Evolutionary conservation across 495 filamentous ascomycete genomes (phyloP).

Genomic region (Hypoxylon cercidicola): DNA sequence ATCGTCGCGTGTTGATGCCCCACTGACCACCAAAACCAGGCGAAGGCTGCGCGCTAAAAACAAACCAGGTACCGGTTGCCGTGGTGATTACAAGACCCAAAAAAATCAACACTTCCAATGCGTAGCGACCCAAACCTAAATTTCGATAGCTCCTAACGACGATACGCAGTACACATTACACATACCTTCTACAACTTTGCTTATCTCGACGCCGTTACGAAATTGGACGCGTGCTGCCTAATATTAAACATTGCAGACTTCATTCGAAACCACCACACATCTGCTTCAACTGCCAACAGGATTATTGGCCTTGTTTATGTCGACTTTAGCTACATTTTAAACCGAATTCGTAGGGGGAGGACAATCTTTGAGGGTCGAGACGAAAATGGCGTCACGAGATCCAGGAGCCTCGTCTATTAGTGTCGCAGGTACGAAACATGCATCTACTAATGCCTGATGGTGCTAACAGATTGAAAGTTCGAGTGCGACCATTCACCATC

Average conservation of each 20-base stretch:
- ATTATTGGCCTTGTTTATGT: conserved; percentile 36
- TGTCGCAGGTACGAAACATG: conserved; percentile 55
- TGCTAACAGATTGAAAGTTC: conserved; percentile 64
- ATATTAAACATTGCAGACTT: conserved; percentile 9
- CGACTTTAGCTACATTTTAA: conserved; percentile 23
- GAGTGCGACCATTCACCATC: conserved; percentile 94
- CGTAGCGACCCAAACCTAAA: conserved; percentile 1
- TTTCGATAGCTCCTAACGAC: conserved; percentile 30
- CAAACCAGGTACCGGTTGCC: conserved; percentile 30
- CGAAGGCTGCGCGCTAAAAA: conserved; percentile 25
- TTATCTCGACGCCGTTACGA: conserved; percentile 14
- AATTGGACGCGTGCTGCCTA: conserved; percentile 11
- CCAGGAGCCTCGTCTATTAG: conserved; percentile 55
- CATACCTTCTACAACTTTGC: conserved; percentile 16
- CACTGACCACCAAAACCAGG: conserved; percentile 4
- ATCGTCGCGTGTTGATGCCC: conserved; percentile 20
- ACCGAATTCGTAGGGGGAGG: conserved; percentile 21
- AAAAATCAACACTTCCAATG: conserved; percentile 37
- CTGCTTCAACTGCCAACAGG: not conserved
- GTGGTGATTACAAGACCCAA: conserved; percentile 18
- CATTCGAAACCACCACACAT: conserved; percentile 7
- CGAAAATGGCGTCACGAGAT: conserved; percentile 47
- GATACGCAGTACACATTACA: conserved; percentile 14
- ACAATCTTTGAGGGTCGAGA: conserved; percentile 3
- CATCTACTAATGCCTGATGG: conserved; percentile 2